These are phyloP conservation scores for Fusarium nygamai DNA, from an alignment of 2,329 filamentous ascomycete genomes.

Conservation along the genomic window DNA sequence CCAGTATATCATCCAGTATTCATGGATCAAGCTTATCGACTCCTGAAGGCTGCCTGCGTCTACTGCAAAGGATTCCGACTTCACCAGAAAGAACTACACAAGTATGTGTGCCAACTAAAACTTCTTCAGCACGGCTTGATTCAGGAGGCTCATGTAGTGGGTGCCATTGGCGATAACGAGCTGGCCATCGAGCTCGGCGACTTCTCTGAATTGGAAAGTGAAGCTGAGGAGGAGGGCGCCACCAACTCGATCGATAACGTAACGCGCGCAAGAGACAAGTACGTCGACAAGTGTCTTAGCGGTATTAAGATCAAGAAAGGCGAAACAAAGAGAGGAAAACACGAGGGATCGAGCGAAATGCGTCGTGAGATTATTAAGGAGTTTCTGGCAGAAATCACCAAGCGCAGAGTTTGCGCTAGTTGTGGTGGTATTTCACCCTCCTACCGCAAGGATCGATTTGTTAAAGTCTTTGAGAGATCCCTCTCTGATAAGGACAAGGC, in stretches of 20 bases:
- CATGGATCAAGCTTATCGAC: constrained; percentile 87
- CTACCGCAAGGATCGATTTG: constrained; percentile 89
- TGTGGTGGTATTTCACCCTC: constrained; percentile 78
- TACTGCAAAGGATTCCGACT: constrained; percentile 92
- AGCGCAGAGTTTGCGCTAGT: constrained; percentile 73
- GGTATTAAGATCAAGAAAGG: constrained; percentile 61
- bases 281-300: constrained; percentile 78
- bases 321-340: constrained; percentile 72
- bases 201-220: constrained; percentile 59
- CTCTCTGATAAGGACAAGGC: constrained; percentile 78
- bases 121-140: constrained; percentile 87
- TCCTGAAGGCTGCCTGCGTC: constrained; percentile 87
- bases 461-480: constrained; percentile 92
- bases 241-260: constrained; percentile 62
- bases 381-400: constrained; percentile 79
- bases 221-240: constrained; percentile 71
- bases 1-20: constrained; percentile 97
- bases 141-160: constrained; percentile 70
- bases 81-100: constrained; percentile 78
- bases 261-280: constrained; percentile 66
- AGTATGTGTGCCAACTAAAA: constrained; percentile 84
- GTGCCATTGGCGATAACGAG: constrained; percentile 59
- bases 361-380: constrained; percentile 81
- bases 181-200: constrained; percentile 48
- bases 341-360: constrained; percentile 82